Conservation (phyloP, 2,329 filamentous ascomycete genomes). For the Penicillium sp. region DNA sequence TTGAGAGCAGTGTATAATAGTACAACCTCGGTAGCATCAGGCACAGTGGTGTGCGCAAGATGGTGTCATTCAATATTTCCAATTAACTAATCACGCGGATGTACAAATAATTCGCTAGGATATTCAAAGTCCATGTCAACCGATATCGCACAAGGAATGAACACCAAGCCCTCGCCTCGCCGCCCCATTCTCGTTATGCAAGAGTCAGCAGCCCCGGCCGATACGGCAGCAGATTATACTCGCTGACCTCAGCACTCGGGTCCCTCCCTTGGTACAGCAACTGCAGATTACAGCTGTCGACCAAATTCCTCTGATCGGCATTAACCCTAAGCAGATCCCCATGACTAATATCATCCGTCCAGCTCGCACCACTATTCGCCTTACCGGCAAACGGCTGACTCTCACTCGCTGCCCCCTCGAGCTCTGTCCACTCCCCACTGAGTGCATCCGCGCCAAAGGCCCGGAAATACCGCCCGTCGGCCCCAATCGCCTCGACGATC, state of each 20-base stretch:
- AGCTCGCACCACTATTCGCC: slow-evolving; percentile 66
- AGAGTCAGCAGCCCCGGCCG: slow-evolving; percentile 48
- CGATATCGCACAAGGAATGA: too few relatives aligned
- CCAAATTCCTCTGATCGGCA: slow-evolving; percentile 65
- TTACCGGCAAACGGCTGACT: slow-evolving; percentile 68
- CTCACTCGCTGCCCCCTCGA: slow-evolving; percentile 57
- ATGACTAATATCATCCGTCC: slow-evolving; percentile 71
- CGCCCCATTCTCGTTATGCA: neutral
- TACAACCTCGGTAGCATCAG: too few relatives aligned
- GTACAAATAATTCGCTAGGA: too few relatives aligned
- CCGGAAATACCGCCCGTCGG: slow-evolving; percentile 66
- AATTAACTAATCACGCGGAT: too few relatives aligned
- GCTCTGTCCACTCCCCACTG: slow-evolving; percentile 61
- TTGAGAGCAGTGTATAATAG: too few relatives aligned
- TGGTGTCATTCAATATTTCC: too few relatives aligned
- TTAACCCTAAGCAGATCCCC: slow-evolving; percentile 64
- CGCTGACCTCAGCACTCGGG: slow-evolving; percentile 43
- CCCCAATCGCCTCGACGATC: slow-evolving; percentile 68
- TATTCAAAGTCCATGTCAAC: too few relatives aligned
- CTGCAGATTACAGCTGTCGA: slow-evolving; percentile 69
- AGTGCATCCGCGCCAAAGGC: slow-evolving; percentile 67
- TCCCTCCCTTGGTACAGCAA: slow-evolving; percentile 66
- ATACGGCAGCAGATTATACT: slow-evolving; percentile 61
- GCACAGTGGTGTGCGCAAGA: too few relatives aligned
- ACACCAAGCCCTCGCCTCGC: too few relatives aligned